These are phyloP conservation scores for Coccomyxa sp. DNA, from an alignment of 139 green algal genomes.

Conservation along the genomic window DNA sequence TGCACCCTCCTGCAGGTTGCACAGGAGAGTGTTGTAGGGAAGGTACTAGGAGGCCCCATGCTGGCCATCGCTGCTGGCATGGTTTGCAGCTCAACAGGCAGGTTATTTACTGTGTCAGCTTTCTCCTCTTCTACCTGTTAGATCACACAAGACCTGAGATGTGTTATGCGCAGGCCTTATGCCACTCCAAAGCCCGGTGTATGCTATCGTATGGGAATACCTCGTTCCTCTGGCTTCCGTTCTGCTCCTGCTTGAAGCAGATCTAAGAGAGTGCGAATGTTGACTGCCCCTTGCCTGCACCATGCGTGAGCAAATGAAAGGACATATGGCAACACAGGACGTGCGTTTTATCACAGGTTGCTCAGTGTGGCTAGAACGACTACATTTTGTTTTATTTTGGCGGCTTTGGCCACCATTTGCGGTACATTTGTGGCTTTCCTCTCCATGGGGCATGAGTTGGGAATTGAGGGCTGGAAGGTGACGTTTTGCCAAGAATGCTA, in stretches of 20 bases:
- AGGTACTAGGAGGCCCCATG: not conserved
- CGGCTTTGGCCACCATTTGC: not conserved
- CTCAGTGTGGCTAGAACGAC: not conserved
- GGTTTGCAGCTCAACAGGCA: not conserved
- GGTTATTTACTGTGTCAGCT: not conserved
- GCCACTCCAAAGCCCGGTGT: constrained; percentile 8
- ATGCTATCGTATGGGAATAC: constrained; percentile 45
- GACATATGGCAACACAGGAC: too few species aligned
- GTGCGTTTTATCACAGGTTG: not conserved
- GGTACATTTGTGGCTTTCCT: not conserved
- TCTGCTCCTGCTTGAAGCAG: constrained; percentile 52
- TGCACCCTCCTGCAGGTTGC: not conserved
- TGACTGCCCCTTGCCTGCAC: too few species aligned
- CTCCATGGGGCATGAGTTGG: not conserved
- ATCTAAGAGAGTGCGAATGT: constrained; percentile 21
- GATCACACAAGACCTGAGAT: not conserved
- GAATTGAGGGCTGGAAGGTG: not conserved
- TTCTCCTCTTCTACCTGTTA: not conserved
- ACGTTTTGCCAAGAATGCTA: not conserved
- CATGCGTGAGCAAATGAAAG: too few species aligned
- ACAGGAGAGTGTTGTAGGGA: not conserved
- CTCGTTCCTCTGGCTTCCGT: constrained; percentile 58
- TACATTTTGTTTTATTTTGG: not conserved
- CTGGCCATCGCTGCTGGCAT: not conserved
- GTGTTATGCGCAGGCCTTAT: not conserved